Conservation (phyloP, 176 grass and related monocot genomes). For the Triticum timopheevii region DNA sequence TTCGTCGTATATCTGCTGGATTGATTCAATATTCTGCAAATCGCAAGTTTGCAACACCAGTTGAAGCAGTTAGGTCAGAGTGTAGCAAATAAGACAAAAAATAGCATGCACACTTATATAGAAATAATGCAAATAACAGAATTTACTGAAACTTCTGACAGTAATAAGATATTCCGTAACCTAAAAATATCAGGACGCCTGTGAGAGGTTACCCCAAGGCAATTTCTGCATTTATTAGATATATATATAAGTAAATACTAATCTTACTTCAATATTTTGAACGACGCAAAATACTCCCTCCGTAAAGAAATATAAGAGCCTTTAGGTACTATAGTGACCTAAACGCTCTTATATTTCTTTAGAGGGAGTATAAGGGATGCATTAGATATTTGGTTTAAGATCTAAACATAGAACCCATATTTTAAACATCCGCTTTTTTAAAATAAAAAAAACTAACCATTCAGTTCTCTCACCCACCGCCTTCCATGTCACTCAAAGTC, state of each 20-base stretch:
- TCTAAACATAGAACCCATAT: neutral
- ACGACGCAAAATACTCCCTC: neutral
- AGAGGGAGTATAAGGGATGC: neutral
- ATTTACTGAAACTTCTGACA: neutral
- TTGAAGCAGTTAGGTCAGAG: slow-evolving; percentile 14
- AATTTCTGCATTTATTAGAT: neutral
- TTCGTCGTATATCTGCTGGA: slow-evolving; percentile 54
- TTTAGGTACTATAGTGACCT: no score
- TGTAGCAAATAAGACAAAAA: neutral
- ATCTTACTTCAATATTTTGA: neutral
- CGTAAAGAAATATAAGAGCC: no score
- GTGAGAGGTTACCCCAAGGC: neutral
- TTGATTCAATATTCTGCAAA: slow-evolving; percentile 45
- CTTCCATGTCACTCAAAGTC: neutral
- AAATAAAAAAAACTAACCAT: neutral
- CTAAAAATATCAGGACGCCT: neutral
- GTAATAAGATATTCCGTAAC: neutral
- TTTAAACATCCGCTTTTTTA: neutral
- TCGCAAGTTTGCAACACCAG: slow-evolving; percentile 11
- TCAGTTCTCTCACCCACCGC: neutral
- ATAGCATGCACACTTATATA: neutral
- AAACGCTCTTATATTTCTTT: no score
- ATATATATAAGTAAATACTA: neutral
- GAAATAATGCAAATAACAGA: neutral
- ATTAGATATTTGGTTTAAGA: slow-evolving; percentile 2